Percentiles rank a stretch among this genome's conserved stretches.
Conservation (phyloP, 805 yeast genomes). For the Wickerhamiella nectarea region DNA sequence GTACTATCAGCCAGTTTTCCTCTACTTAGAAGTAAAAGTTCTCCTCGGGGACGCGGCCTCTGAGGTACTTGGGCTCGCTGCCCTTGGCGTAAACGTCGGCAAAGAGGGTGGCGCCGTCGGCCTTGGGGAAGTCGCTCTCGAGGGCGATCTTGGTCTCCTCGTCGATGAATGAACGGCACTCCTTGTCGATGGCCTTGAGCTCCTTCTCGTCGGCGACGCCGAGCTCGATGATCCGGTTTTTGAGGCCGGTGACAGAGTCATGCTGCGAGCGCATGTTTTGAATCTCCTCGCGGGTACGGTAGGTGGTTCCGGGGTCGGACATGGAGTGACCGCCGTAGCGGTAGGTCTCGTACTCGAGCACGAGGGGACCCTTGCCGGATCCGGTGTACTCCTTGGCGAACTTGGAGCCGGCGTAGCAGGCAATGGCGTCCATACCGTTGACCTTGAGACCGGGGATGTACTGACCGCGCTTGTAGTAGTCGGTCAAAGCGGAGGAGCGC, state of each 20-base stretch:
- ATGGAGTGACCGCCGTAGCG: constrained; percentile 99
- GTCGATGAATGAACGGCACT: constrained; percentile 89
- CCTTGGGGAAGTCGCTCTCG: constrained; percentile 88
- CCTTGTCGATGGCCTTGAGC: constrained; percentile 87
- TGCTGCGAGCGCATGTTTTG: constrained; percentile 98
- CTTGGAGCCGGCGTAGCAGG: constrained; percentile 89
- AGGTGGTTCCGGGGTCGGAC: constrained; percentile 99
- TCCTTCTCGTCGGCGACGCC: constrained; percentile 87
- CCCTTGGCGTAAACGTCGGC: constrained; percentile 96
- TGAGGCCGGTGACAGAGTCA: constrained; percentile 95
- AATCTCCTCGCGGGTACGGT: constrained; percentile 99
- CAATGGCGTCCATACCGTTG: constrained; percentile 96
- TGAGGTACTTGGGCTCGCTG: constrained; percentile 75
- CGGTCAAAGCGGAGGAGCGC: constrained; percentile 92
- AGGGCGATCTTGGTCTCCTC: constrained; percentile 91
- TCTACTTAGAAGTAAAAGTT: constrained; percentile 74
- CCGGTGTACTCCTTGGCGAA: constrained; percentile 95
- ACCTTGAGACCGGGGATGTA: constrained; percentile 97
- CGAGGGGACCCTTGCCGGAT: constrained; percentile 90
- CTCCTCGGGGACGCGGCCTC: constrained; percentile 96
- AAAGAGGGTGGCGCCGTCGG: constrained; percentile 83
- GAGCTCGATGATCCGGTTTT: constrained; percentile 69
- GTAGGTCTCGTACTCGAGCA: constrained; percentile 93
- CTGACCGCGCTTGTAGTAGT: constrained; percentile 98
- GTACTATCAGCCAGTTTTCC: too few species aligned